phyloP scores from a whole-genome alignment of 257 asterid genomes.

The Lithospermum erythrorhizon region DNA sequence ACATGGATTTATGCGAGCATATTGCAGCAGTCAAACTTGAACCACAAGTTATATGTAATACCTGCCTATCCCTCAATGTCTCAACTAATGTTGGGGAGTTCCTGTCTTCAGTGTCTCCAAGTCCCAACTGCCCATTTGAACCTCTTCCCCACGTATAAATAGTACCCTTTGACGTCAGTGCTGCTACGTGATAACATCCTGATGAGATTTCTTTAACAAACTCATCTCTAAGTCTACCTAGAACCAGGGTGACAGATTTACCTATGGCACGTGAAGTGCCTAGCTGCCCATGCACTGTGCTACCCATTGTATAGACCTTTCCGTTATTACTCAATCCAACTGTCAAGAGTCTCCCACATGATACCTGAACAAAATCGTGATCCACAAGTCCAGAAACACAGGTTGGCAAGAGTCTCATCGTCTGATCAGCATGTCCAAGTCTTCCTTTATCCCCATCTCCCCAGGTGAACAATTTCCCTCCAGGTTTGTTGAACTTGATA shows the following conservation, averaged over 20 bases:
- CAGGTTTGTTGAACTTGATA: constrained; percentile 12
- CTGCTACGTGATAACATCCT: constrained; percentile 39
- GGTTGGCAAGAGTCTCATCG: constrained; percentile 27
- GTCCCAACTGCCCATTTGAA: constrained; percentile 37
- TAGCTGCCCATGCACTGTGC: constrained; percentile 28
- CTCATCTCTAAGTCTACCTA: constrained; percentile 33
- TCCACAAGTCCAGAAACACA: constrained; percentile 32
- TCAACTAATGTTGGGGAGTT: constrained; percentile 34
- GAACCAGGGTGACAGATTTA: constrained; percentile 25
- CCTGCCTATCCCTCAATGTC: constrained; percentile 29
- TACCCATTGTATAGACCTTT: constrained; percentile 39
- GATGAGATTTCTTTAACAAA: constrained; percentile 27
- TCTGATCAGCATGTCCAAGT: constrained; percentile 38
- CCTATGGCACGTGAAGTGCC: constrained; percentile 30
- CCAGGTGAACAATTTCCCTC: constrained; percentile 43
- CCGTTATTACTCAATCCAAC: constrained; percentile 30
- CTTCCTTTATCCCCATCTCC: constrained; percentile 45
- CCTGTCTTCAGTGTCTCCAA: constrained; percentile 36
- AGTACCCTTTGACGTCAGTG: constrained; percentile 26
- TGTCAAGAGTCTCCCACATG: constrained; percentile 31
- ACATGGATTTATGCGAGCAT: constrained; percentile 37
- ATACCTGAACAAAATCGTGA: constrained; percentile 34
- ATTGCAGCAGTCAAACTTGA: constrained; percentile 38
- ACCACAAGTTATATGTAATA: constrained; percentile 34
- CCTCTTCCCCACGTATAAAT: constrained; percentile 45